phyloP scores from a whole-genome alignment of 2,329 filamentous ascomycete species.

The Ceratocystis huliohia region DNA sequence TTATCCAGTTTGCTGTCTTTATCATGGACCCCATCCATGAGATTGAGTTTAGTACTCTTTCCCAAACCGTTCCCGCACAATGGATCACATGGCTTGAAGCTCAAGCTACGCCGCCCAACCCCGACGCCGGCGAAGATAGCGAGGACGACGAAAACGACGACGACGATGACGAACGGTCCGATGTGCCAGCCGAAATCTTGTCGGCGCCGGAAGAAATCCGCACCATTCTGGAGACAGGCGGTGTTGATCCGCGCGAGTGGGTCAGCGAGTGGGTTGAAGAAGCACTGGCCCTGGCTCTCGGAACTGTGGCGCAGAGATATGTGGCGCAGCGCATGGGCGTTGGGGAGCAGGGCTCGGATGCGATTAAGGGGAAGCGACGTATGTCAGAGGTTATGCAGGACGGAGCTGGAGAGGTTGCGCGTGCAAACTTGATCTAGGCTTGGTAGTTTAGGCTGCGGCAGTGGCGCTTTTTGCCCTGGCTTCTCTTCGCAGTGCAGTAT shows the following conservation, averaged over 20 bases:
- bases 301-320: conserved; percentile 85
- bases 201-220: conserved; percentile 62
- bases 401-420: conserved; percentile 46
- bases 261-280: conserved; percentile 96
- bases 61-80: conserved; percentile 67
- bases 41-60: conserved; percentile 72
- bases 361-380: conserved; percentile 49
- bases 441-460: not conserved
- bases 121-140: not conserved
- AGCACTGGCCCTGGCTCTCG: conserved; percentile 60
- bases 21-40: conserved; percentile 81
- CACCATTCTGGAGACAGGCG: conserved; percentile 62
- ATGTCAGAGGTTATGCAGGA: conserved; percentile 44
- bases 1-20: conserved; percentile 63
- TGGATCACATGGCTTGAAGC: conserved; percentile 92
- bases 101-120: conserved; percentile 30
- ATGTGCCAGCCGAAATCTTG: conserved; percentile 29
- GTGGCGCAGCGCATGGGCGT: conserved; percentile 94
- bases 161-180: conserved; percentile 29
- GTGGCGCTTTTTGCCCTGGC: not conserved
- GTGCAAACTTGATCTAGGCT: conserved; percentile 42
- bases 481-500: not conserved
- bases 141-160: not conserved
- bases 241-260: conserved; percentile 91
- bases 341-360: conserved; percentile 51